These are phyloP conservation scores for Saturnispora dispora DNA, from an alignment of 805 yeast species.

Conservation along the genomic window DNA sequence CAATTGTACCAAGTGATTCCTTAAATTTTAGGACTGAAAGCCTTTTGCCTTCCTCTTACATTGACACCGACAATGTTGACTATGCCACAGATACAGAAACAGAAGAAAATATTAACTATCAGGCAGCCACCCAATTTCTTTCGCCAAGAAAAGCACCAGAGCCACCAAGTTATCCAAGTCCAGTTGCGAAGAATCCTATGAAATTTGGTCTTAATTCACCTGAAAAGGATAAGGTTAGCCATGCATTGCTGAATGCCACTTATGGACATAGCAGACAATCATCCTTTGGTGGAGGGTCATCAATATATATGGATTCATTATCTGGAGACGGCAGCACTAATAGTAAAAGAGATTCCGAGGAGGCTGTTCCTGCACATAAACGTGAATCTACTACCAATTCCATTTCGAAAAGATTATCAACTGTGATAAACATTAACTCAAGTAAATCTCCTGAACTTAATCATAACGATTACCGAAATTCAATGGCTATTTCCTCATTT, in stretches of 20 bases:
- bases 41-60: background rate
- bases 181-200: slow-evolving; percentile 17
- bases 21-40: background rate
- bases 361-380: slow-evolving; percentile 4
- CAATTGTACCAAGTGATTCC: background rate
- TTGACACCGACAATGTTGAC: background rate
- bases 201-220: slow-evolving; percentile 21
- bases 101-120: background rate
- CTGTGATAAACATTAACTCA: background rate
- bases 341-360: background rate
- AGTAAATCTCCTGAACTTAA: background rate
- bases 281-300: slow-evolving; percentile 19
- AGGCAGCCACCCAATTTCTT: slow-evolving; percentile 27
- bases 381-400: slow-evolving; percentile 9
- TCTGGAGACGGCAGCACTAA: background rate
- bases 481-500: background rate
- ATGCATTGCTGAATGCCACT: background rate
- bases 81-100: background rate
- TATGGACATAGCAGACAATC: slow-evolving; percentile 21
- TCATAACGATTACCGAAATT: background rate
- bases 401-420: slow-evolving; percentile 10
- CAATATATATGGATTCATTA: slow-evolving; percentile 36
- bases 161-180: slow-evolving; percentile 40
- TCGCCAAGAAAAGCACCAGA: slow-evolving; percentile 71
- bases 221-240: slow-evolving; percentile 2